Base-by-base conservation (phyloP, 1,284 basidiomycete genomes). In the Peniophora sp. region DNA sequence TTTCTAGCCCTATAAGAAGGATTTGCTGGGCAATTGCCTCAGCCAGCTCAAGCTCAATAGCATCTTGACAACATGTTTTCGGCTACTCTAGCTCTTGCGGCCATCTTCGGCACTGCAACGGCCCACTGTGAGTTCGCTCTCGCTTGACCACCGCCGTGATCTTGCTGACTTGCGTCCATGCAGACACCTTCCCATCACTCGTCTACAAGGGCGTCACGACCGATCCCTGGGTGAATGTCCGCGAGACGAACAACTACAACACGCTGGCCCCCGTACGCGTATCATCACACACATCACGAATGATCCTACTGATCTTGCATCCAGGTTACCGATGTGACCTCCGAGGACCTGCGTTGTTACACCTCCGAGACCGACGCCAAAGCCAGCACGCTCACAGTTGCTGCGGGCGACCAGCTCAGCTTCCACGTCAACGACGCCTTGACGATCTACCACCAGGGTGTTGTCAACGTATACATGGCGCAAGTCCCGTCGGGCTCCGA, bases 201-300 rank as follows among this genome's bases (percentile, higher is more conserved):
- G 62, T 71, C 51, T 63, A 69, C 8, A 64, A 67, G 27, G 72
- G 72, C 10, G 53, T 53, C 6, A 61, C 59, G 6, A 72, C 70
- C 3, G 52, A 68, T 5, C 60, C 57, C 24, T 76, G 72, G 72
- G 55, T 58, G 10, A 67, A 75, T 54, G 68, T 75, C 51, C 63
- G 73, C 34, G 52, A 63, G 57, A 75, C 72, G 15, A 73, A 73
- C 58, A 75, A 76, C 61, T 72, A 61, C 58, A 64, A 73, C 53
- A 62, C 58, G 32, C 68, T 67, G n/a, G 58, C 59, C 37, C 73
- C 73, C 1, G 71, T 73, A 22, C 15, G 37, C 15, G 34, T 36
- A 46, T 44, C n/a, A 24, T 14, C 5, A 17, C 22, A 32, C 5
- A 17, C 27, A 6, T 5, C 27, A 32, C 27, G 27, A 6, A 32